Evolutionary conservation across 1,139 yeast species (phyloP).

Genomic region (Suhomyces atakaporum): DNA sequence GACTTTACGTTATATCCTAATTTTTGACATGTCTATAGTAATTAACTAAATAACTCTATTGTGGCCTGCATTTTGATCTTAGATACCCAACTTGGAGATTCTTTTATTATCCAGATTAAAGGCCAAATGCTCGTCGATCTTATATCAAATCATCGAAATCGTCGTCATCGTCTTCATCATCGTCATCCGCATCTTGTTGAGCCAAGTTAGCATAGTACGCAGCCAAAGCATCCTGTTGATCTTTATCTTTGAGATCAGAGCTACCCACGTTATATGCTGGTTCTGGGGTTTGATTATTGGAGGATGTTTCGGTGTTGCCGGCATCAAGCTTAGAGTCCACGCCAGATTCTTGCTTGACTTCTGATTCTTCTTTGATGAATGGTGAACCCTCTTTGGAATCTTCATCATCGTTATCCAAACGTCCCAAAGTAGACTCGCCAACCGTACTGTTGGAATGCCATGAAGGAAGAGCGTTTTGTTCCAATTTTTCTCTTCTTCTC

Average conservation of each 20-base stretch:
- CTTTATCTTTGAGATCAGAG: conserved; percentile 52
- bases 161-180: conserved; percentile 61
- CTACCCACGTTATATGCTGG: conserved; percentile 13
- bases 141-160: conserved; percentile 45
- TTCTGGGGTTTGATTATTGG: conserved; percentile 10
- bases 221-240: conserved; percentile 76
- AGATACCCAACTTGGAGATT: too few species aligned
- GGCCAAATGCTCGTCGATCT: background rate
- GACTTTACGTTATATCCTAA: too few species aligned
- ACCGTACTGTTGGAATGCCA: conserved; percentile 95
- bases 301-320: conserved; percentile 6
- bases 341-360: conserved; percentile 1
- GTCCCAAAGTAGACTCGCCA: conserved; percentile 56
- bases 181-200: conserved; percentile 61
- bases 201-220: conserved; percentile 77
- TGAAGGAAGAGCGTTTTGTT: conserved; percentile 92
- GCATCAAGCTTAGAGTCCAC: conserved; percentile 16
- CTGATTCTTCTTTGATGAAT: conserved; percentile 13
- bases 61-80: too few species aligned
- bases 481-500: conserved; percentile 69
- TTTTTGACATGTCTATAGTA: background rate
- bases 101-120: too few species aligned
- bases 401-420: conserved; percentile 47
- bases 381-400: conserved; percentile 22
- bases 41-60: conserved; percentile 1